Evolutionary conservation across 2,329 filamentous ascomycete genomes (phyloP).

Genomic region (Aspergillus latus): DNA sequence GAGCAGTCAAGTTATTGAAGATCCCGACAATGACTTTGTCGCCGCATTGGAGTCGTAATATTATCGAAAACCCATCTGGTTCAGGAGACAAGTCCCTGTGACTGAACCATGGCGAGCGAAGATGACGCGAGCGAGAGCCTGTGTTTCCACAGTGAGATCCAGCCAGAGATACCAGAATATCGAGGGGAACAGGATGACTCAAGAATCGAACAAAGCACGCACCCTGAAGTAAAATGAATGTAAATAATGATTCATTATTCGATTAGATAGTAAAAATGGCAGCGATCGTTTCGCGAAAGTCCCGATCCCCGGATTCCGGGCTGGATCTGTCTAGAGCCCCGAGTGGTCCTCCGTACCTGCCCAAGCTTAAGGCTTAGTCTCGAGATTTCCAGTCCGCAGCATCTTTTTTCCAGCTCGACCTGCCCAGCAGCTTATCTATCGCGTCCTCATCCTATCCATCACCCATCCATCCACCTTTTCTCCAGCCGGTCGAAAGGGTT

Average conservation of each 20-base stretch:
- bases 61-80: neutral
- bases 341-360: neutral
- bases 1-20: neutral
- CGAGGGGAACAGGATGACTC: neutral
- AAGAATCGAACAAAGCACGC: neutral
- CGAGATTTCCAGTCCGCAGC: slow-evolving; percentile 18
- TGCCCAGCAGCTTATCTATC: slow-evolving; percentile 4
- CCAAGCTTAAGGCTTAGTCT: slow-evolving; percentile 5
- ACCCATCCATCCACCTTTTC: slow-evolving; percentile 20
- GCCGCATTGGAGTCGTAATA: neutral
- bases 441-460: neutral
- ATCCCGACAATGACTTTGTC: neutral
- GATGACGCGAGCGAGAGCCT: neutral
- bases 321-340: neutral
- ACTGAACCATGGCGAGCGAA: neutral
- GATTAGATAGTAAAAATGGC: too few relatives aligned
- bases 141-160: neutral
- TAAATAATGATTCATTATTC: too few relatives aligned
- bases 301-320: neutral
- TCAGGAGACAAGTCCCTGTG: neutral
- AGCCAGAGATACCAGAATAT: neutral
- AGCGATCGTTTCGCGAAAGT: too few relatives aligned
- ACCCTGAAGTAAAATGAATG: too few relatives aligned
- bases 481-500: slow-evolving; percentile 13
- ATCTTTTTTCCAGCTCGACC: slow-evolving; percentile 24